A percentile compares a stretch with the other conserved stretches of the same genome.
phyloP scores from a whole-genome alignment of 208 protist species.

The Trypanosoma cruzi region DNA sequence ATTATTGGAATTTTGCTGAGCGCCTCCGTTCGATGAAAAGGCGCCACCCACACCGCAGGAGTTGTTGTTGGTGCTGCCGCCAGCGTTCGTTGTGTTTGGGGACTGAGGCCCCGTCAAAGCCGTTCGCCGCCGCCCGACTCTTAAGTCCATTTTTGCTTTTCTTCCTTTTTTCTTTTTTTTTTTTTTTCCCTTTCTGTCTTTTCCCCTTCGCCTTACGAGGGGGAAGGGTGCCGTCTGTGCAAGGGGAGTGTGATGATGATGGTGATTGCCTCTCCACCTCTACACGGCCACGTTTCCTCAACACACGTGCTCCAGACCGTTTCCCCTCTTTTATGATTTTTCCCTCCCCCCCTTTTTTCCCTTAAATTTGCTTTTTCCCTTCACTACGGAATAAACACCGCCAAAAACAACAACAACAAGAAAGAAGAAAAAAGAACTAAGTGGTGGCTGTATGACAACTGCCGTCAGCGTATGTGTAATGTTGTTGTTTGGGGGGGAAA shows the following conservation, averaged over 20 bases:
- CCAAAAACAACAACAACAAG: background rate
- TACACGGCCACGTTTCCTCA: background rate
- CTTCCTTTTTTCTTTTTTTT: conserved; percentile 2
- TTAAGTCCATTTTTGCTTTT: conserved; percentile 5
- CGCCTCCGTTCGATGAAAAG: background rate
- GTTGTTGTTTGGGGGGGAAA: no score
- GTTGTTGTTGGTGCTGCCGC: background rate
- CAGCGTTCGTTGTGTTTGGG: background rate
- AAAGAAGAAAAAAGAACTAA: background rate
- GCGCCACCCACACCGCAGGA: no score
- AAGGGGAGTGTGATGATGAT: background rate
- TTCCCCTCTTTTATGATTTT: background rate
- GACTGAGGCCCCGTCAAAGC: background rate
- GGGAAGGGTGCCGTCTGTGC: background rate
- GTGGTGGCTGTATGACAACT: no score
- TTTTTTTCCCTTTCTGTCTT: background rate
- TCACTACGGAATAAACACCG: background rate
- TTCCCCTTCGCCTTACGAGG: background rate
- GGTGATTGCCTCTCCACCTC: background rate
- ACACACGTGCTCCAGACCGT: background rate
- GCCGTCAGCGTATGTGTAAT: no score
- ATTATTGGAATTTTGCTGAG: background rate
- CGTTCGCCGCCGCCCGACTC: background rate
- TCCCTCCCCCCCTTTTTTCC: background rate
- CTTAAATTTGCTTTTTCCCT: background rate